phyloP scores from a whole-genome alignment of 1,139 yeast genomes.

The Candida sojae region DNA sequence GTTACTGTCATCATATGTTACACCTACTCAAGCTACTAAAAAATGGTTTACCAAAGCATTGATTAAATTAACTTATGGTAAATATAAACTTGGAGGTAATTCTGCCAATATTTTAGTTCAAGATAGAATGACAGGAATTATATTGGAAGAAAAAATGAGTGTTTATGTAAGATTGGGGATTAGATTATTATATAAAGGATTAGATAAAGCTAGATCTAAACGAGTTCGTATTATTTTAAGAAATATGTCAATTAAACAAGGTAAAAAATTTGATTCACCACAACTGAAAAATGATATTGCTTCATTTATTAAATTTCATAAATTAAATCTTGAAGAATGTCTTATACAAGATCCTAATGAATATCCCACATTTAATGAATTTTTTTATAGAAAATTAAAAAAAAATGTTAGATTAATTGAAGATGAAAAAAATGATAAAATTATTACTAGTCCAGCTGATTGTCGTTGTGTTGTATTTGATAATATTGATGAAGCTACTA shows the following conservation, averaged over 20 bases:
- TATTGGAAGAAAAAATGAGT: constrained; percentile 91
- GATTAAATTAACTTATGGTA: constrained; percentile 86
- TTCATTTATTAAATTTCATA: constrained; percentile 81
- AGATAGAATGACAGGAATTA: constrained; percentile 83
- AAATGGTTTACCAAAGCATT: constrained; percentile 86
- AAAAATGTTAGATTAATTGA: constrained; percentile 74
- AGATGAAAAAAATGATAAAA: constrained; percentile 44
- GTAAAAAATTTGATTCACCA: constrained; percentile 76
- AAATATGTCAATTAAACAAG: constrained; percentile 77
- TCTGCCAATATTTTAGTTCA: constrained; percentile 94
- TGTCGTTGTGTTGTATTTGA: constrained; percentile 78
- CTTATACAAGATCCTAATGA: constrained; percentile 46
- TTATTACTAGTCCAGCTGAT: constrained; percentile 84
- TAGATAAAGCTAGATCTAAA: constrained; percentile 54
- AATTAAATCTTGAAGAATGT: constrained; percentile 72
- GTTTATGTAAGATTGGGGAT: constrained; percentile 87
- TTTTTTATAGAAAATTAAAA: constrained; percentile 78
- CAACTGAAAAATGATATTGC: constrained; percentile 65
- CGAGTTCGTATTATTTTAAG: constrained; percentile 59
- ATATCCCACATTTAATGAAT: constrained; percentile 80
- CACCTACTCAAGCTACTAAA: constrained; percentile 80
- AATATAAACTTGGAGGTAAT: constrained; percentile 82
- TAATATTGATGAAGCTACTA: constrained; percentile 63
- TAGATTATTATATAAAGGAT: constrained; percentile 76
- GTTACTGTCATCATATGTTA: constrained; percentile 69